Base-by-base conservation (phyloP, 768 basidiomycete genomes). In the Mycena latifolia region DNA sequence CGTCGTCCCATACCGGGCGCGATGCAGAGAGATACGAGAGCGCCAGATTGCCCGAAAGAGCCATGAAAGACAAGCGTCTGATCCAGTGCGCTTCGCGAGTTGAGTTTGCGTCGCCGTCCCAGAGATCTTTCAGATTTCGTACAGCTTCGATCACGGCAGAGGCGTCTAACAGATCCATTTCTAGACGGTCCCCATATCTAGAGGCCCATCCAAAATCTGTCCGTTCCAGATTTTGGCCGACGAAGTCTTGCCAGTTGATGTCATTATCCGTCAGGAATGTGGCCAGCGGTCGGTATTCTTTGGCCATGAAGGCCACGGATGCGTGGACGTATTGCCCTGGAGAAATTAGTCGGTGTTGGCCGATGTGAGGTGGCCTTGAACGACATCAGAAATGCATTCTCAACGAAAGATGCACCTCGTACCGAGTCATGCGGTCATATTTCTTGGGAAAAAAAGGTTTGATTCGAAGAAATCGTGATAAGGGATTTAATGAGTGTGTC, bases 281-380 rank as follows among this genome's bases (percentile, higher is more conserved):
- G 14, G 67, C 64, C 20, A 24, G 56, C 3, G 72, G 65, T 28
- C 56, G 41, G 45, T 70, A 69, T 1, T 52, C 43, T 50, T 41
- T 46, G 31, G 35, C 8, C 53, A 41, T 39, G 55, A 71, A 68
- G 15, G 68, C 65, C 4, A 70, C 63, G 12, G 71, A 71, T 11
- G 53, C 70, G 55, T 73, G 72, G 20, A 73, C 37, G 18, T n/a
- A 63, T 28, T 71, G 72, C 0, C 55, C 60, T 10, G 25, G 53
- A 29, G 45, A 46, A 37, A 73, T 73, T 39, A 46, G 17, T 22
- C 59, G 65, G 24, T 28, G 22, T 33, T 59, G 24, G 12, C 46
- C 45, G n/a, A 37, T 24, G 22, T 24, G 31, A 3, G 37, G 43
- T 17, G 17, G 22, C 39, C 65, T 66, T 33, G 20, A 22, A 41